These are phyloP conservation scores for Tuber melanosporum DNA, from an alignment of 495 filamentous ascomycete species.

Conservation along the genomic window DNA sequence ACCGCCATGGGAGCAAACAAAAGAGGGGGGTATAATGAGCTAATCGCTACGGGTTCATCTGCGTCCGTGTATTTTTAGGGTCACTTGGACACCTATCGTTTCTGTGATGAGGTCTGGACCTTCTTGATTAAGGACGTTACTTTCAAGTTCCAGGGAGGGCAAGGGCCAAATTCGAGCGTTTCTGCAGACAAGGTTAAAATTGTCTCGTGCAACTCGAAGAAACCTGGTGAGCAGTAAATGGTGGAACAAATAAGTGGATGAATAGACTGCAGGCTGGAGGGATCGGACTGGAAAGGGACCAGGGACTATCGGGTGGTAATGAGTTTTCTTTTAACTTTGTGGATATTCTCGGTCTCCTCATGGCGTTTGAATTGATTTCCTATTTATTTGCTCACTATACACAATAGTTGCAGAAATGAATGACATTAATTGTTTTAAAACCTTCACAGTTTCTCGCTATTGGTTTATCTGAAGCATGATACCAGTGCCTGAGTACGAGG, in stretches of 20 bases:
- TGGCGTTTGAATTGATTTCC: neutral
- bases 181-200: slow-evolving; percentile 88
- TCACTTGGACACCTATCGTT: slow-evolving; percentile 96
- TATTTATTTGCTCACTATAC: neutral
- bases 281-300: neutral
- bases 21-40: slow-evolving; percentile 12
- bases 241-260: neutral
- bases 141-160: slow-evolving; percentile 87
- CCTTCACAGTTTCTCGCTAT: neutral
- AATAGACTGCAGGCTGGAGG: neutral
- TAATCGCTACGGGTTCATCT: slow-evolving; percentile 6
- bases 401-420: neutral
- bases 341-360: neutral
- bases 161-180: slow-evolving; percentile 52
- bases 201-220: slow-evolving; percentile 88
- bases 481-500: neutral
- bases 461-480: neutral
- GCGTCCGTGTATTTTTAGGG: slow-evolving; percentile 54
- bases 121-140: slow-evolving; percentile 97
- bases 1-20: neutral
- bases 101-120: slow-evolving; percentile 99
- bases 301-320: neutral
- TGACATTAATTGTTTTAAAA: neutral
- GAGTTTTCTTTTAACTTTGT: neutral
- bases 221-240: slow-evolving; percentile 59